phyloP scores from a whole-genome alignment of 257 asterid genomes.

The Scutellaria galericulata region DNA sequence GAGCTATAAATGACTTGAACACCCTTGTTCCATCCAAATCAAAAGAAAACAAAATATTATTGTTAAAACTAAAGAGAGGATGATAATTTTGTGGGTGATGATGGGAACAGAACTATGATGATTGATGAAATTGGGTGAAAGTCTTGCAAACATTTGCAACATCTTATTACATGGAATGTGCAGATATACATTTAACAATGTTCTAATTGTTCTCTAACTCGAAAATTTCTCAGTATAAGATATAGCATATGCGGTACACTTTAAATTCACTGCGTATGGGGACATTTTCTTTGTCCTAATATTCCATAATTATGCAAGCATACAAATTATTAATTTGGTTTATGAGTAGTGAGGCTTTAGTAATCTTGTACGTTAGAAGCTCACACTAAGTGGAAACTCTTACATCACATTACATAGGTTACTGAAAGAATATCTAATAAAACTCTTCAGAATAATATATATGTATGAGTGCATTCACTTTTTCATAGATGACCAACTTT shows the following conservation, averaged over 20 bases:
- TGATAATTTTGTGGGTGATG: neutral
- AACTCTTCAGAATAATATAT: neutral
- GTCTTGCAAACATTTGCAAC: neutral
- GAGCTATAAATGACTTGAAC: conserved; percentile 13
- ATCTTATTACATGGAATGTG: neutral
- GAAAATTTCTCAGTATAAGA: neutral
- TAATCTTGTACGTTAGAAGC: neutral
- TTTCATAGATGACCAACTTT: neutral
- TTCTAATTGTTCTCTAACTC: neutral
- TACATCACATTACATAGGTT: neutral
- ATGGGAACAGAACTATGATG: neutral
- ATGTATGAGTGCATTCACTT: neutral
- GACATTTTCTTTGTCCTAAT: too few relatives aligned
- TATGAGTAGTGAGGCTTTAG: neutral
- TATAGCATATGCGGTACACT: too few relatives aligned
- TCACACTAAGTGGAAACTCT: neutral
- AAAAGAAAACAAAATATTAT: too few relatives aligned
- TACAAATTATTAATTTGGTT: neutral
- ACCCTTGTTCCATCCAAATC: neutral
- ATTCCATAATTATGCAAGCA: too few relatives aligned
- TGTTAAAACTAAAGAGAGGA: neutral
- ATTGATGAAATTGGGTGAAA: neutral
- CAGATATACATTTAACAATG: neutral
- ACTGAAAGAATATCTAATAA: neutral
- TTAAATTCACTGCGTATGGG: too few relatives aligned